phyloP scores from a whole-genome alignment of 257 asterid species.

The Penstemon newberryi region DNA sequence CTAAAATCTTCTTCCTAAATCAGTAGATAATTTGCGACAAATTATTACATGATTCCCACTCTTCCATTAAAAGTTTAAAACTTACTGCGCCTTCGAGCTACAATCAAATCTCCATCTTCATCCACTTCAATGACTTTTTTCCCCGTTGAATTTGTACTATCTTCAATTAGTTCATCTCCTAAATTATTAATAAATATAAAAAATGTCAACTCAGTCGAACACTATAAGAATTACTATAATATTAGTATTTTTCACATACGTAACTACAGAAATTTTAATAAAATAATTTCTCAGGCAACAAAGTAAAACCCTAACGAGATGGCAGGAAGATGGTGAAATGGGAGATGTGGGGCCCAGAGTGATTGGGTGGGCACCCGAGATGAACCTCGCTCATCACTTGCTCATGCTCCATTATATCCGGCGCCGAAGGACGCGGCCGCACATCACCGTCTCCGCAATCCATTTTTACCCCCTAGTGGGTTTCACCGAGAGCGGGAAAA shows the following conservation, averaged over 20 bases:
- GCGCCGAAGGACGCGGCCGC: slow-evolving; percentile 30
- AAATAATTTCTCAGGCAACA: too few species aligned
- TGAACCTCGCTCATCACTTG: slow-evolving; percentile 97
- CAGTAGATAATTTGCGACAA: not conserved
- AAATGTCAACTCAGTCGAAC: too few species aligned
- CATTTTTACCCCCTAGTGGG: slow-evolving; percentile 32
- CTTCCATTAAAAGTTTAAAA: not conserved
- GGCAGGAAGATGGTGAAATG: slow-evolving; percentile 64
- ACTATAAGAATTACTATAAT: too few species aligned
- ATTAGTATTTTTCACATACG: not conserved
- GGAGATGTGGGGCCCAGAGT: slow-evolving; percentile 62
- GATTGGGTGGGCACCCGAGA: slow-evolving; percentile 84
- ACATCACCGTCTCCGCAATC: slow-evolving; percentile 22
- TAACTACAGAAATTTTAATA: not conserved
- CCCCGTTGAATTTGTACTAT: slow-evolving; percentile 25
- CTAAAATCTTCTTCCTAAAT: not conserved
- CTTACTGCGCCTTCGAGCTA: slow-evolving; percentile 62
- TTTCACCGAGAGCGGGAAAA: not conserved
- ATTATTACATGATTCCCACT: too few species aligned
- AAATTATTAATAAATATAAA: slow-evolving; percentile 18
- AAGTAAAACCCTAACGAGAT: slow-evolving; percentile 38
- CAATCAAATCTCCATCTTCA: slow-evolving; percentile 86
- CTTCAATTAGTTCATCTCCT: slow-evolving; percentile 41
- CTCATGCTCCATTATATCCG: slow-evolving; percentile 40
- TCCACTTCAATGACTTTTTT: slow-evolving; percentile 55